Percentiles rank a stretch among this genome's conserved stretches.
These are phyloP conservation scores for Globisporangium solare DNA, from an alignment of 352 stramenopile species.

Conservation along the genomic window DNA sequence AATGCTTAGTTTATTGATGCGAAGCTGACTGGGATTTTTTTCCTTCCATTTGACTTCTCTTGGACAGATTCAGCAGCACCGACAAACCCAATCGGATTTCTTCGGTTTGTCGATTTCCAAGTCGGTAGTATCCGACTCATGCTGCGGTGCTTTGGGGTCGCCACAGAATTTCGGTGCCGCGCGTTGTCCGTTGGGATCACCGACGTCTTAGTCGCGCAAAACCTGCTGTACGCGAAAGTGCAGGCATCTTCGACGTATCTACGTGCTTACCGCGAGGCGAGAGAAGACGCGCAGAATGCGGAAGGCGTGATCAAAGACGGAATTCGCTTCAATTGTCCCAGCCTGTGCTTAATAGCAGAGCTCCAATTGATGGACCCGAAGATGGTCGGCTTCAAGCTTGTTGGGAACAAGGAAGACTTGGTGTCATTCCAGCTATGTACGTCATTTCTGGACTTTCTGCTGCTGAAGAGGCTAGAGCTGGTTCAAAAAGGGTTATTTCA, in stretches of 20 bases:
- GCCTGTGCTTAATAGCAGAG: conserved; percentile 14
- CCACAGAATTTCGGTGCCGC: conserved; percentile 29
- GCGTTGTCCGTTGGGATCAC: conserved; percentile 50
- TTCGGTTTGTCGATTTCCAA: conserved; percentile 60
- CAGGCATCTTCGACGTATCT: conserved; percentile 14
- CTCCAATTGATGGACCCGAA: conserved; percentile 20
- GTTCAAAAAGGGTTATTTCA: conserved; percentile 22
- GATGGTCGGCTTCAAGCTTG: conserved; percentile 36
- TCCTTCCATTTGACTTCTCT: not conserved
- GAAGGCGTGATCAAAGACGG: conserved; percentile 7
- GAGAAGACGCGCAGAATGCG: not conserved
- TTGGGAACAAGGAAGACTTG: conserved; percentile 24
- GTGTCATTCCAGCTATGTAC: conserved; percentile 32
- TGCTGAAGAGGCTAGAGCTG: conserved; percentile 34
- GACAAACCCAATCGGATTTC: conserved; percentile 43
- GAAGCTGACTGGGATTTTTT: not conserved
- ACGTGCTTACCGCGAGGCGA: conserved; percentile 7
- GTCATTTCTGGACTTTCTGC: conserved; percentile 33
- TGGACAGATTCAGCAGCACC: conserved; percentile 3
- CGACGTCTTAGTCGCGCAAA: conserved; percentile 48
- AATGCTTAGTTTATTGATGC: not conserved
- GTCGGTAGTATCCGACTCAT: conserved; percentile 32
- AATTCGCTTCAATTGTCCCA: conserved; percentile 5
- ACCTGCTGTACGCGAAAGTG: conserved; percentile 42
- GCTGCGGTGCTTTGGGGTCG: conserved; percentile 29